These are phyloP conservation scores for Penicillium sp. DNA, from an alignment of 2,329 filamentous ascomycete genomes.

Conservation along the genomic window DNA sequence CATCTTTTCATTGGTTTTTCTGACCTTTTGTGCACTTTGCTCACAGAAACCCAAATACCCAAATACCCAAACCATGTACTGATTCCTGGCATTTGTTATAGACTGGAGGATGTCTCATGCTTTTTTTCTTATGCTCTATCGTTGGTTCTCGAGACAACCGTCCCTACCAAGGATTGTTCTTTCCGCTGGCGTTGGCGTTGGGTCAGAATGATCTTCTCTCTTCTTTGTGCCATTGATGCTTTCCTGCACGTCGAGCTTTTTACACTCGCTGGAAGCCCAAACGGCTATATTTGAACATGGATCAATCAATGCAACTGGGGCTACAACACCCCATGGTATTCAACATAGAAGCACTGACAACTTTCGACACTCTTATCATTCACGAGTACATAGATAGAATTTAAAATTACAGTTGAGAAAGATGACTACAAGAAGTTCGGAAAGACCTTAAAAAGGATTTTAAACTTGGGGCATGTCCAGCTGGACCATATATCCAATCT, in stretches of 20 bases:
- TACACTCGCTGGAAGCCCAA: slow-evolving; percentile 1
- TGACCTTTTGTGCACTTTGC: slow-evolving; percentile 7
- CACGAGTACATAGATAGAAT: not conserved
- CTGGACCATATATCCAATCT: too few relatives aligned
- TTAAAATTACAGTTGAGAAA: too few relatives aligned
- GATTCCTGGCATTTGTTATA: slow-evolving; percentile 19
- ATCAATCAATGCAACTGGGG: not conserved
- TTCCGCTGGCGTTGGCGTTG: not conserved
- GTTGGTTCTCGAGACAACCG: not conserved
- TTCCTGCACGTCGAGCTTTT: not conserved
- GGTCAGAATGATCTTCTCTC: slow-evolving; percentile 1
- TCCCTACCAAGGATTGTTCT: not conserved
- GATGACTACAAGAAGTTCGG: too few relatives aligned
- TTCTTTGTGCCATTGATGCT: not conserved
- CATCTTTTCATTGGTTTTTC: slow-evolving; percentile 5
- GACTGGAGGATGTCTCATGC: slow-evolving; percentile 18
- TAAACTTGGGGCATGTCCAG: too few relatives aligned
- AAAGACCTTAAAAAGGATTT: too few relatives aligned
- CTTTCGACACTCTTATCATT: not conserved
- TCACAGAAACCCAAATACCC: slow-evolving; percentile 28
- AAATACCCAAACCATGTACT: slow-evolving; percentile 14
- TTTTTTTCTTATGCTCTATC: not conserved
- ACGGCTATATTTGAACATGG: slow-evolving; percentile 1
- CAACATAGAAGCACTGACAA: slow-evolving; percentile 6
- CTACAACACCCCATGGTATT: slow-evolving; percentile 6